Evolutionary conservation across 1,139 yeast genomes (phyloP).

Genomic region (Yamadazyma sp.): DNA sequence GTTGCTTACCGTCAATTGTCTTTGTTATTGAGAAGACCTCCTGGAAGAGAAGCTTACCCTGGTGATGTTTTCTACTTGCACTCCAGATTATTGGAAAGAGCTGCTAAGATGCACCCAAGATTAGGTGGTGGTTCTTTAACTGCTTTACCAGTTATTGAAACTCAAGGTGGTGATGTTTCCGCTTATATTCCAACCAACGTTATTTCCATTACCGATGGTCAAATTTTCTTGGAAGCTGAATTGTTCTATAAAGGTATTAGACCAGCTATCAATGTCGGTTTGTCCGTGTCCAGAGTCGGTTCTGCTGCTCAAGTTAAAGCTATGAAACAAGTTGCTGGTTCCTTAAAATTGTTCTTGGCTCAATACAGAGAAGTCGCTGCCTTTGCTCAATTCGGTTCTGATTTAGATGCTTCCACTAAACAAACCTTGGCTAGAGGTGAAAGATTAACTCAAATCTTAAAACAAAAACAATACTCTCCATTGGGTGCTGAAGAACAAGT

Average conservation of each 20-base stretch:
- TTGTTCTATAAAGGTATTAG: constrained; percentile 99
- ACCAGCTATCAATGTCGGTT: constrained; percentile 99
- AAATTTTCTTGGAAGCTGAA: constrained; percentile 72
- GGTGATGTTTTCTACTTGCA: constrained; percentile 97
- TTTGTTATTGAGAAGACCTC: constrained; percentile 94
- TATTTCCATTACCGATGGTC: constrained; percentile 97
- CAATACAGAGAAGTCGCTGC: constrained; percentile 99
- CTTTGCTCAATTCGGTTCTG: constrained; percentile 99
- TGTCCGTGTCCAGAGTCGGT: constrained; percentile 99
- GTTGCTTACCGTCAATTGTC: constrained; percentile 99
- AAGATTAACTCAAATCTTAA: constrained; percentile 98
- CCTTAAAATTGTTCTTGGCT: constrained; percentile 99
- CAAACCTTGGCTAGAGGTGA: constrained; percentile 99
- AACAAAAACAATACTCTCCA: constrained; percentile 97
- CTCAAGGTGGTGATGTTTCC: constrained; percentile 99
- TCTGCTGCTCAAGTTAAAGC: constrained; percentile 99
- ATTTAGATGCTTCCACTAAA: constrained; percentile 99
- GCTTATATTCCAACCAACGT: constrained; percentile 98
- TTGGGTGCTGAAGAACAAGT: constrained; percentile 99
- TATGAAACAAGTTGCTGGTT: constrained; percentile 99
- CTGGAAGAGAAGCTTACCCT: constrained; percentile 71
- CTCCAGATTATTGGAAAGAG: constrained; percentile 95
- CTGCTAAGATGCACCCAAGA: constrained; percentile 92
- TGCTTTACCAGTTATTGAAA: constrained; percentile 94
- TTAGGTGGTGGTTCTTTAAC: constrained; percentile 94